Base-by-base conservation (phyloP, 1,139 yeast genomes). In the Petasospora fabianii region DNA sequence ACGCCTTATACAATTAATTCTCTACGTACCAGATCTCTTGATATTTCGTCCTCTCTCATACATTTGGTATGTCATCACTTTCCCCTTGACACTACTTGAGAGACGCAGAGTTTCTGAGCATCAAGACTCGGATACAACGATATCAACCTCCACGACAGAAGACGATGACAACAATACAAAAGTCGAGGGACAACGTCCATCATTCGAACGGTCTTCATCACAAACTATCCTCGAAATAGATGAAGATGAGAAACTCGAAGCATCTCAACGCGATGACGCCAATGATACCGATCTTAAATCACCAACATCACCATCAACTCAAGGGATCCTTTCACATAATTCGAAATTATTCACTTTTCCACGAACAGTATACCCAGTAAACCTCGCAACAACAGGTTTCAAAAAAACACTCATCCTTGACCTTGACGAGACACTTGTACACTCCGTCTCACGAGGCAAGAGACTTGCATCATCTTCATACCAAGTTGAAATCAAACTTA, bases 391-490 rank as follows among this genome's bases (percentile, higher is more conserved):
- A 27, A 64, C 73, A 4, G 63, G 27, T 62, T 69, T 38, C 58
- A 68, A 69, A 48, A 92, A 90, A 58, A 83, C 90, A 1, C 69
- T 92, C 30, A 82, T 92, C 1, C 67, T 92, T 21, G 98, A 92
- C 59, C 71, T 92, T 27, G 98, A 92, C 61, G 98, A 92, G 56
- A 92, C 98, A 0, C 66, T 92, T 43, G 88, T 92, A 43, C 98
- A 92, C 59, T 87, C 97, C 1, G 69, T 88, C 39, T 80, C 94
- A 3, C 70, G 95, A 42, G 80, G 84, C 7, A 64, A 75, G 17
- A 63, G 73, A 31, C 71, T 75, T 46, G 41, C 38, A 8, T 65
- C 78, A 9, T 65, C 75, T 24, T 75, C 80, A 35, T 87, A 82
- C 54, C 81, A 88, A 75, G 85, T 92, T 37, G 97, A 92, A 63